Conservation (phyloP, 345 rosid species). For the Erodium maritimum region DNA sequence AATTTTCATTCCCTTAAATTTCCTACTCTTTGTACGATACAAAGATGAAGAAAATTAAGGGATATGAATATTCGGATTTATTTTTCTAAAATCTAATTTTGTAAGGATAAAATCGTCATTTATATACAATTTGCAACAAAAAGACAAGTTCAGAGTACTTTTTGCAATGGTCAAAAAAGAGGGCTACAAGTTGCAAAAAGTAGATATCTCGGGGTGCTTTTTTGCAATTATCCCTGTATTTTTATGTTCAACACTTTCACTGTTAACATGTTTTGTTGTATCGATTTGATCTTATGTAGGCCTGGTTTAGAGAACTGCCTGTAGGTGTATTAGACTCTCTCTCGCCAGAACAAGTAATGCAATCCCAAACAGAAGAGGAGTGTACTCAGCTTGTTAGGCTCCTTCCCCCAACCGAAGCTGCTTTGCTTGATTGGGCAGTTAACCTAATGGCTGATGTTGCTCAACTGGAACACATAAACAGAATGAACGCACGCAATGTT, state of each 20-base stretch:
- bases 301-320: constrained; percentile 43
- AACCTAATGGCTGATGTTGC: constrained; percentile 40
- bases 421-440: constrained; percentile 36
- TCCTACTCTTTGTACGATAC: no score
- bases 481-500: constrained; percentile 37
- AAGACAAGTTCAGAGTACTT: no score
- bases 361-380: constrained; percentile 32
- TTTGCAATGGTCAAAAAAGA: no score
- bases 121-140: no score
- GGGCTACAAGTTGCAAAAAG: no score
- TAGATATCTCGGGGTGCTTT: no score
- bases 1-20: no score
- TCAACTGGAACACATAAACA: constrained; percentile 28
- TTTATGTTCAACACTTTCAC: neutral
- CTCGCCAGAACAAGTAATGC: constrained; percentile 30
- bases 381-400: constrained; percentile 28
- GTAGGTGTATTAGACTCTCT: constrained; percentile 30
- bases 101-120: no score
- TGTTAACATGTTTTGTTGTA: neutral
- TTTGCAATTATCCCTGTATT: no score
- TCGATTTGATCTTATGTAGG: constrained; percentile 16
- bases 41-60: no score
- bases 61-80: no score
- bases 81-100: no score
- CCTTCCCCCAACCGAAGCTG: constrained; percentile 37